Conservation (phyloP, 2,329 filamentous ascomycete species). For the Alternaria sp. region DNA sequence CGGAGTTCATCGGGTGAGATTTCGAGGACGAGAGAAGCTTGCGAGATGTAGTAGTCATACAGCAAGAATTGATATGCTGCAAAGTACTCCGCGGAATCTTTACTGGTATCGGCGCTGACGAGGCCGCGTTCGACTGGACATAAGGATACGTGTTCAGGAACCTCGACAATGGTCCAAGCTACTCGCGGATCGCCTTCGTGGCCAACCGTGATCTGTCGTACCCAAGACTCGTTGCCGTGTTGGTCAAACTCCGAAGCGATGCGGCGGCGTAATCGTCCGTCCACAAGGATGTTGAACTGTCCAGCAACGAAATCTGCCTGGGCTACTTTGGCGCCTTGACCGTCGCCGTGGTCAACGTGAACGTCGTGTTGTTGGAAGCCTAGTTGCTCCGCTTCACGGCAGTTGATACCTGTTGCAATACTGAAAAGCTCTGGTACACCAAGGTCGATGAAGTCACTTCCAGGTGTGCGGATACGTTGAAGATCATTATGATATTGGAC, state of each 20-base stretch:
- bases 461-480: constrained; percentile 24
- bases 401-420: constrained; percentile 16
- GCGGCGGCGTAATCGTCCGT: constrained; percentile 13
- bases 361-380: constrained; percentile 28
- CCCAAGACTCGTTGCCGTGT: constrained; percentile 13
- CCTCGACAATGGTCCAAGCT: constrained; percentile 12
- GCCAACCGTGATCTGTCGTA: constrained; percentile 12
- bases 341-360: constrained; percentile 26
- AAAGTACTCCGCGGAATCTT: constrained; percentile 24
- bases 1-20: constrained; percentile 23
- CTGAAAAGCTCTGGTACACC: constrained; percentile 15
- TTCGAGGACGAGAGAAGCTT: constrained; percentile 25
- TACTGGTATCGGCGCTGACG: constrained; percentile 10
- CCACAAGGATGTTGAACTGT: constrained; percentile 14
- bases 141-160: constrained; percentile 8
- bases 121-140: constrained; percentile 7
- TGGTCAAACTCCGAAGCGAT: constrained; percentile 15
- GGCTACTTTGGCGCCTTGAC: constrained; percentile 19
- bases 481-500: constrained; percentile 21
- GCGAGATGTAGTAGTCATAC: constrained; percentile 27
- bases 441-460: constrained; percentile 16
- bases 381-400: constrained; percentile 23
- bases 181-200: constrained; percentile 14
- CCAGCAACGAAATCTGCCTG: constrained; percentile 17
- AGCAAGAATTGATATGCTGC: constrained; percentile 26